Conservation (phyloP, 1,139 yeast species). For the Hemisphaericaspora xylofermentans region DNA sequence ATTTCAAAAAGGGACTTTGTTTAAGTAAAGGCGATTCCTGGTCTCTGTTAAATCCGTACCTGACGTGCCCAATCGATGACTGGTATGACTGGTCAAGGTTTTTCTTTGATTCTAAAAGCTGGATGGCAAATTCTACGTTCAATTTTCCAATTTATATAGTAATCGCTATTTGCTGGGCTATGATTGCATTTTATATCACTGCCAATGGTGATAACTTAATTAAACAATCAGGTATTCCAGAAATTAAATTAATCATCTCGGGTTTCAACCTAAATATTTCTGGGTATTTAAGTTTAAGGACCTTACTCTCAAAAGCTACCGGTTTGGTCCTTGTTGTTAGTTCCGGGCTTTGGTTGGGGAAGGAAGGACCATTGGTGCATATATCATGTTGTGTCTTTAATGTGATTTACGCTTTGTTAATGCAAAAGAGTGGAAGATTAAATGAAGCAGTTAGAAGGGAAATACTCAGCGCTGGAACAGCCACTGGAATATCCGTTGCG, state of each 20-base stretch:
- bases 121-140: conserved; percentile 22
- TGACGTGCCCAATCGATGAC: conserved; percentile 44
- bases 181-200: conserved; percentile 33
- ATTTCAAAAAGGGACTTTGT: conserved; percentile 52
- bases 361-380: conserved; percentile 93
- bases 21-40: conserved; percentile 37
- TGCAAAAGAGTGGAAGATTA: conserved; percentile 12
- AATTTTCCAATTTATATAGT: conserved; percentile 40
- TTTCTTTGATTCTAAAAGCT: conserved; percentile 22
- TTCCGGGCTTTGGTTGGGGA: conserved; percentile 87
- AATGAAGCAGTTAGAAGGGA: conserved; percentile 63
- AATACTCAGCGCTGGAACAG: conserved; percentile 78
- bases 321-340: conserved; percentile 69
- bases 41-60: conserved; percentile 46
- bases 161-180: conserved; percentile 27
- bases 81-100: conserved; percentile 45
- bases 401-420: conserved; percentile 22
- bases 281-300: conserved; percentile 46
- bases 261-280: conserved; percentile 49
- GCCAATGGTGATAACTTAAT: conserved; percentile 42
- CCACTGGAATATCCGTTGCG: conserved; percentile 92
- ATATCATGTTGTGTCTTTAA: conserved; percentile 66
- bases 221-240: conserved; percentile 69
- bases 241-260: conserved; percentile 60
- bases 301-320: conserved; percentile 49